Conservation (phyloP, 768 basidiomycete genomes). For the Pleurotus salmoneostramineus region DNA sequence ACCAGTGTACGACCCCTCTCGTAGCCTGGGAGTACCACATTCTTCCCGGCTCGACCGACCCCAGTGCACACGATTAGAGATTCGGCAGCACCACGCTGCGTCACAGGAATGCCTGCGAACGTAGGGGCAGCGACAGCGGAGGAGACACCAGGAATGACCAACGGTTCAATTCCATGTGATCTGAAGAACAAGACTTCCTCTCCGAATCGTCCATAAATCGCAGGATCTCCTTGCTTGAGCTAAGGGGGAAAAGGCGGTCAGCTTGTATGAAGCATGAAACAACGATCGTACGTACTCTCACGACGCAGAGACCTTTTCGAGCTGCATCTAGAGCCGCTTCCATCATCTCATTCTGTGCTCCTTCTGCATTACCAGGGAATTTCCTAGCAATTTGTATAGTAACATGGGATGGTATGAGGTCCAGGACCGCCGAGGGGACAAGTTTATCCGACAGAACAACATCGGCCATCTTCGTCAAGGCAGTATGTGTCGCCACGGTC, state of each 20-base stretch:
- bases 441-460: slow-evolving; percentile 95
- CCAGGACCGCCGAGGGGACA: slow-evolving; percentile 85
- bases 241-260: slow-evolving; percentile 19
- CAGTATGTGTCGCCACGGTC: slow-evolving; percentile 79
- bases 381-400: slow-evolving; percentile 90
- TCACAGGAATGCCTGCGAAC: slow-evolving; percentile 90
- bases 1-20: slow-evolving; percentile 76
- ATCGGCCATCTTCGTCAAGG: slow-evolving; percentile 77
- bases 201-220: slow-evolving; percentile 90
- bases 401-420: slow-evolving; percentile 69
- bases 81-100: slow-evolving; percentile 93
- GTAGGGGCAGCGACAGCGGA: slow-evolving; percentile 89
- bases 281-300: slow-evolving; percentile 54
- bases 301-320: slow-evolving; percentile 73
- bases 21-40: slow-evolving; percentile 85
- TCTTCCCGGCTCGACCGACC: slow-evolving; percentile 82
- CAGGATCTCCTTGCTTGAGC: slow-evolving; percentile 98
- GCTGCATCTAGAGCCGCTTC: slow-evolving; percentile 85
- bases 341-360: slow-evolving; percentile 95
- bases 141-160: slow-evolving; percentile 86
- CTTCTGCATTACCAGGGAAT: slow-evolving; percentile 96
- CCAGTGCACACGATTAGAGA: slow-evolving; percentile 90
- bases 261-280: neutral
- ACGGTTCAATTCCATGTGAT: slow-evolving; percentile 73
- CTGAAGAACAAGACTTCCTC: slow-evolving; percentile 96